Evolutionary conservation across 352 stramenopile species (phyloP).

Genomic region (Globisporangium recalcitrans): DNA sequence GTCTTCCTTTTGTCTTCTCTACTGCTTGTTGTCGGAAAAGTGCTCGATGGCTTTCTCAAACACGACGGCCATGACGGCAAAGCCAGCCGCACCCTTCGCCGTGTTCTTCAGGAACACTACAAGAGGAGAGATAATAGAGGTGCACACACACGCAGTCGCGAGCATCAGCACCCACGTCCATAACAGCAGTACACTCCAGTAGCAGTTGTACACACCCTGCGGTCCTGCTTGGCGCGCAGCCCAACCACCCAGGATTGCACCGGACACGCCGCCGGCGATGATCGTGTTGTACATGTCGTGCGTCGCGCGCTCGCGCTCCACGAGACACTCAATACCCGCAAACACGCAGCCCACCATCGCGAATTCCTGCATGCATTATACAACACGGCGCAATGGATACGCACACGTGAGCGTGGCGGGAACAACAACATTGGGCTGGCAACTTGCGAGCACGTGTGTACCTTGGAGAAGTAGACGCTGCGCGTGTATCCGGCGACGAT

Average conservation of each 20-base stretch:
- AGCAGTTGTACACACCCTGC: conserved; percentile 36
- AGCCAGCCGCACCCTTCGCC: conserved; percentile 68
- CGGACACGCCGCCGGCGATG: conserved; percentile 63
- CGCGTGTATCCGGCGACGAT: conserved; percentile 68
- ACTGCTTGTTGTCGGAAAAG: conserved; percentile 30
- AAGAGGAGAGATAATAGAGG: not conserved
- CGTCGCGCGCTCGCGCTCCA: conserved; percentile 73
- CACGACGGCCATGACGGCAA: conserved; percentile 78
- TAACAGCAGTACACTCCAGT: not conserved
- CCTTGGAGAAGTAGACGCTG: conserved; percentile 86
- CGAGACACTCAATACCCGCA: conserved; percentile 73
- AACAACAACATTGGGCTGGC: not conserved
- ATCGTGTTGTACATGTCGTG: conserved; percentile 79
- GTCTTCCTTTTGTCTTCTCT: not conserved
- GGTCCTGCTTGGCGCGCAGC: conserved; percentile 54
- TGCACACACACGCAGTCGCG: not conserved
- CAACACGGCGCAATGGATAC: not conserved
- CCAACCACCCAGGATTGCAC: conserved; percentile 62
- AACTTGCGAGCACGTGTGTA: not conserved
- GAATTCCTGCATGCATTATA: conserved; percentile 53
- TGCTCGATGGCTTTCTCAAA: conserved; percentile 83
- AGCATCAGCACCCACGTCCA: not conserved
- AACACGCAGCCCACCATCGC: conserved; percentile 77
- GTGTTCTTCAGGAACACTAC: conserved; percentile 67
- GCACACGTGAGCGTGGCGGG: not conserved